Evolutionary conservation across 768 basidiomycete genomes (phyloP).

Genomic region (Pholiota microspora): DNA sequence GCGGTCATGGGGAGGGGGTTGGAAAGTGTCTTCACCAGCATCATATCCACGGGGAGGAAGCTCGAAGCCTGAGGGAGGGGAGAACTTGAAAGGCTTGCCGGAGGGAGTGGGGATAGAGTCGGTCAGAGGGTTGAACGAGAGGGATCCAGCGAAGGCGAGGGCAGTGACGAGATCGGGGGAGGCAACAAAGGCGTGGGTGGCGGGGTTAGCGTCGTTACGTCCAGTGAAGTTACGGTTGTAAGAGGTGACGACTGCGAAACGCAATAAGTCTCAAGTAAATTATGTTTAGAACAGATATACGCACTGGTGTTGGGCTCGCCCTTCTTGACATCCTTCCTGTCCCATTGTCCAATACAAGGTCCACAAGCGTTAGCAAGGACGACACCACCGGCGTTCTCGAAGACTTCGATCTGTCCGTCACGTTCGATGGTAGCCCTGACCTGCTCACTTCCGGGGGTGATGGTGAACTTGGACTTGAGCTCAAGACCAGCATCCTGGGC

Average conservation of each 20-base stretch:
- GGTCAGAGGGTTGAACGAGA: conserved; percentile 95
- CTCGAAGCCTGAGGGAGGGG: conserved; percentile 86
- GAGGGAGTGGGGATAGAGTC: conserved; percentile 86
- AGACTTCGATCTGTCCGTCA: conserved; percentile 87
- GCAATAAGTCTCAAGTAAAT: background rate
- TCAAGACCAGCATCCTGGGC: conserved; percentile 84
- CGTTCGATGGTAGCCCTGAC: conserved; percentile 97
- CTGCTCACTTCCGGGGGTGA: conserved; percentile 98
- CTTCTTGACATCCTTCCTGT: conserved; percentile 94
- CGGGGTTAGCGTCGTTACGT: conserved; percentile 98
- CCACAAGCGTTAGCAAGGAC: conserved; percentile 99
- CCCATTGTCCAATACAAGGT: conserved; percentile 99
- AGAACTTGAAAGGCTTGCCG: conserved; percentile 97
- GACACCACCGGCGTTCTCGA: conserved; percentile 86
- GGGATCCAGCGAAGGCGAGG: conserved; percentile 89
- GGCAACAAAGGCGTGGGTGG: conserved; percentile 95
- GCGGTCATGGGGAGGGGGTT: conserved; percentile 87
- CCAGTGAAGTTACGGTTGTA: conserved; percentile 99
- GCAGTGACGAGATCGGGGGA: conserved; percentile 96
- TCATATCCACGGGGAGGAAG: conserved; percentile 96
- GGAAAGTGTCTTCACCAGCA: conserved; percentile 96
- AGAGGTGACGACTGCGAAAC: conserved; percentile 82
- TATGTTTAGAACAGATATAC: conserved; percentile 26
- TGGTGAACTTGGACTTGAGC: conserved; percentile 93
- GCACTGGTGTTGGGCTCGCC: conserved; percentile 93